A percentile compares a stretch with the other conserved stretches of the same genome.
phyloP scores from a whole-genome alignment of 2,329 filamentous ascomycete genomes.

The Fusarium globosum region DNA sequence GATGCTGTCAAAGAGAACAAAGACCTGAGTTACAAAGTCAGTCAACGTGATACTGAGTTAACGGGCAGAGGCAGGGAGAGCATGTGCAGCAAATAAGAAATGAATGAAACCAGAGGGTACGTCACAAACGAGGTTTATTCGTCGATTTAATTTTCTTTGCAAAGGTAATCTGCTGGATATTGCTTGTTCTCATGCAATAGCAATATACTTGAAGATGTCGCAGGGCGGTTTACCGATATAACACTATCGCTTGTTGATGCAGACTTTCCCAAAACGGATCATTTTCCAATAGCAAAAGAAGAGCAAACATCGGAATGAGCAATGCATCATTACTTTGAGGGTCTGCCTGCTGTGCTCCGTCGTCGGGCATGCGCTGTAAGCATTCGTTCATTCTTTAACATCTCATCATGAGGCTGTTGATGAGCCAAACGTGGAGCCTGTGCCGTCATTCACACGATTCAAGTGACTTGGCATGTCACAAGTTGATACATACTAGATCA shows the following conservation, averaged over 20 bases:
- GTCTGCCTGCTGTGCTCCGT: background rate
- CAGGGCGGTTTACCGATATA: slow-evolving; percentile 1
- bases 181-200: slow-evolving; percentile 1
- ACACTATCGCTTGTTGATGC: slow-evolving; percentile 4
- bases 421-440: slow-evolving; percentile 3
- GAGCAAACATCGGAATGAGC: slow-evolving; percentile 5
- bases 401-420: slow-evolving; percentile 17
- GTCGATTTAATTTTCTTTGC: background rate
- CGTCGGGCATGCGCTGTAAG: background rate
- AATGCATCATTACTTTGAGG: background rate
- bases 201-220: background rate
- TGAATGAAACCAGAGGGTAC: background rate
- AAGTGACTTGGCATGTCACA: slow-evolving; percentile 38
- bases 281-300: background rate
- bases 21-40: background rate
- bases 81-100: background rate
- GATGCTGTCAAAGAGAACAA: slow-evolving; percentile 22
- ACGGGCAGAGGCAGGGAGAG: slow-evolving; percentile 13
- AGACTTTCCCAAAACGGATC: background rate
- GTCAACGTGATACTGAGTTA: background rate
- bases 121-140: background rate
- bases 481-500: background rate
- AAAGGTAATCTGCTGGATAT: background rate
- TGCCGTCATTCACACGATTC: slow-evolving; percentile 23
- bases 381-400: background rate